phyloP scores from a whole-genome alignment of 1,284 basidiomycete species.

The Leccinum olivaceoglutinosum region DNA sequence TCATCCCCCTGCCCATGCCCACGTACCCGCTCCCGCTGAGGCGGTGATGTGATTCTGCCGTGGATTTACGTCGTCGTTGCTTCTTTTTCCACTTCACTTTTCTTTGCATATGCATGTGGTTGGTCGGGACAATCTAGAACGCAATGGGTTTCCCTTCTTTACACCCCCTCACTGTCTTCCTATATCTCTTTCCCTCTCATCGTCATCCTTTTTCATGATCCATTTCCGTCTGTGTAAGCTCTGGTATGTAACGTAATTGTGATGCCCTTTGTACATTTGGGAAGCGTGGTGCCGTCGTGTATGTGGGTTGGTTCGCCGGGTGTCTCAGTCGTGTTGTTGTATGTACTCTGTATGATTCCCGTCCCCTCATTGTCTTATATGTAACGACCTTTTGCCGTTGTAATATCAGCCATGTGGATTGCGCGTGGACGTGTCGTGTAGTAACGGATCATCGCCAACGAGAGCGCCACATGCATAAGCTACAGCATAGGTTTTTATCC shows the following conservation, averaged over 20 bases:
- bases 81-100: not conserved
- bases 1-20: not conserved
- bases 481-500: constrained; percentile 4
- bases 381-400: constrained; percentile 5
- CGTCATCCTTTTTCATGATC: not conserved
- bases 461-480: constrained; percentile 9
- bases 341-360: constrained; percentile 12
- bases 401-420: no score
- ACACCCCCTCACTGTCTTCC: not conserved
- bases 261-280: constrained; percentile 19
- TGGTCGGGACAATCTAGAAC: constrained; percentile 22
- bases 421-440: not conserved
- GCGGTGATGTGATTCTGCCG: constrained; percentile 13
- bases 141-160: constrained; percentile 4
- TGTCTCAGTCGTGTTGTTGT: not conserved
- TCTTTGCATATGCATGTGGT: not conserved
- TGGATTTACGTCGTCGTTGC: not conserved
- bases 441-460: no score
- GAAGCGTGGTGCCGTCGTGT: not conserved
- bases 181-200: not conserved
- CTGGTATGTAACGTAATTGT: constrained; percentile 17
- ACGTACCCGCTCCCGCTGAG: constrained; percentile 13
- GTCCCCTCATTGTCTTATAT: constrained; percentile 16
- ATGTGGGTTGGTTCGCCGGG: not conserved
- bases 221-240: constrained; percentile 12